phyloP scores from a whole-genome alignment of 2,329 filamentous ascomycete species.

The Calonectria leucothoes region DNA sequence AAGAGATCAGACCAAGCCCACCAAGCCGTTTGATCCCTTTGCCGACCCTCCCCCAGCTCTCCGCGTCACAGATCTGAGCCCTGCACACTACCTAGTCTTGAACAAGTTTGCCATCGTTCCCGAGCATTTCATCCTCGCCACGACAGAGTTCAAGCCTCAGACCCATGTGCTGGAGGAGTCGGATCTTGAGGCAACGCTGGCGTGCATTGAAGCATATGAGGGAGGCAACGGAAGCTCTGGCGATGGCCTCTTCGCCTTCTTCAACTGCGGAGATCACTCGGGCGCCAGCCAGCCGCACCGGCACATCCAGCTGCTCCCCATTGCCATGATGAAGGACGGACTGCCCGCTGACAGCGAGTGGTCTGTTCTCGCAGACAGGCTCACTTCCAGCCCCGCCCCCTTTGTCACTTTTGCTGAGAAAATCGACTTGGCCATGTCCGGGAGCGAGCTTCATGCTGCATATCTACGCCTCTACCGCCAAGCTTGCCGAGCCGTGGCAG shows the following conservation, averaged over 20 bases:
- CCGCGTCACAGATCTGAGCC: constrained; percentile 62
- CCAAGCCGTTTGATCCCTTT: constrained; percentile 71
- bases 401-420: constrained; percentile 58
- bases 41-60: constrained; percentile 67
- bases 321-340: constrained; percentile 71
- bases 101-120: constrained; percentile 82
- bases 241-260: constrained; percentile 71
- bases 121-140: constrained; percentile 79
- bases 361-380: constrained; percentile 59
- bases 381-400: constrained; percentile 49
- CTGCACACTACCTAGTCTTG: constrained; percentile 72
- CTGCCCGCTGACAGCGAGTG: constrained; percentile 54
- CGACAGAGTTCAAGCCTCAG: constrained; percentile 72
- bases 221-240: constrained; percentile 15
- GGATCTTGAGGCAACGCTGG: constrained; percentile 71
- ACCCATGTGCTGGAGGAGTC: constrained; percentile 69
- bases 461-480: constrained; percentile 62
- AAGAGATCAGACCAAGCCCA: constrained; percentile 42
- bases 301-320: constrained; percentile 77
- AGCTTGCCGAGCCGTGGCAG: constrained; percentile 54
- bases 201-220: constrained; percentile 69
- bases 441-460: constrained; percentile 50
- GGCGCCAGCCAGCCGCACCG: constrained; percentile 79
- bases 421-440: constrained; percentile 49
- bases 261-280: constrained; percentile 76